These are phyloP conservation scores for Pseudogymnoascus sp. DNA, from an alignment of 2,329 filamentous ascomycete genomes.

Conservation along the genomic window DNA sequence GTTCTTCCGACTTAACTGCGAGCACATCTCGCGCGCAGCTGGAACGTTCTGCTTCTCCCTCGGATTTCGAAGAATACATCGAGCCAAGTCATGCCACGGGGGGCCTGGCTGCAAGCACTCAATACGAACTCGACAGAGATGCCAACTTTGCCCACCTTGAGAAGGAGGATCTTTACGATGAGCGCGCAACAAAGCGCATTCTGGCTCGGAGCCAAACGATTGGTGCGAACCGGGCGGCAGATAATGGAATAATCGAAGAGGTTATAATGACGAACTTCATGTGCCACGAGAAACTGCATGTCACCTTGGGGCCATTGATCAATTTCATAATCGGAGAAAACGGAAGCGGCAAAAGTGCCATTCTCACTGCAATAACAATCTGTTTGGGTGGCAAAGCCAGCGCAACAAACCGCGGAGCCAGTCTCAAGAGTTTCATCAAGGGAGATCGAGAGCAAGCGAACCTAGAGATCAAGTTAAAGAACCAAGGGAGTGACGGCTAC, in stretches of 20 bases:
- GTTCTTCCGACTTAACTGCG: background rate
- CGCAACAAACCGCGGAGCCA: slow-evolving; percentile 84
- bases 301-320: slow-evolving; percentile 84
- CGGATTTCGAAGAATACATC: slow-evolving; percentile 24
- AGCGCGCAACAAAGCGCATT: slow-evolving; percentile 58
- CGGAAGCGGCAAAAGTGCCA: slow-evolving; percentile 93
- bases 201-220: slow-evolving; percentile 38
- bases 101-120: slow-evolving; percentile 37
- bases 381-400: slow-evolving; percentile 94
- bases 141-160: slow-evolving; percentile 51
- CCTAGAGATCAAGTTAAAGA: slow-evolving; percentile 82
- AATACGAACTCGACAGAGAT: slow-evolving; percentile 57
- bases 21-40: background rate
- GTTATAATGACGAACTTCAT: slow-evolving; percentile 91
- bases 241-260: slow-evolving; percentile 80
- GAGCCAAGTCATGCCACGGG: slow-evolving; percentile 13
- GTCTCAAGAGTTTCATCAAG: slow-evolving; percentile 84
- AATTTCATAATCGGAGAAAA: slow-evolving; percentile 99
- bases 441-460: slow-evolving; percentile 71
- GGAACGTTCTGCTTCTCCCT: slow-evolving; percentile 13
- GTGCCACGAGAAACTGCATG: slow-evolving; percentile 79
- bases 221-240: slow-evolving; percentile 66
- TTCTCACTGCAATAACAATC: slow-evolving; percentile 84
- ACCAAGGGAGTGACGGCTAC: slow-evolving; percentile 77
- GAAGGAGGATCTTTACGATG: slow-evolving; percentile 52